A percentile compares a stretch with the other conserved stretches of the same genome.
Conservation (phyloP, 1,284 basidiomycete species). For the Boletus sp. region DNA sequence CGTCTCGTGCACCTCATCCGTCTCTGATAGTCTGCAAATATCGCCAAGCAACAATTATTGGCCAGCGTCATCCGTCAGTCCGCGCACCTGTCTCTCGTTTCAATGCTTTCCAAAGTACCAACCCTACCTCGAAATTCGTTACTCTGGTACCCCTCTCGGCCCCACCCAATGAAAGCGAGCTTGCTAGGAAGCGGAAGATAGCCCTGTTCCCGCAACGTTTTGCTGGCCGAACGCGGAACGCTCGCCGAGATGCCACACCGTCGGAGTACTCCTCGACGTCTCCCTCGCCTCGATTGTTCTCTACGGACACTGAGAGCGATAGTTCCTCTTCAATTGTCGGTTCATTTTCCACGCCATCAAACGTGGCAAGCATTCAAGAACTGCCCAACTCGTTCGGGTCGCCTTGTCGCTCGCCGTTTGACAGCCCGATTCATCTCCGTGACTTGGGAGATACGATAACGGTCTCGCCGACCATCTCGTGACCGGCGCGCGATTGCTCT, state of each 20-base stretch:
- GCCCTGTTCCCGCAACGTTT: conserved; percentile 7
- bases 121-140: background rate
- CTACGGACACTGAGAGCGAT: background rate
- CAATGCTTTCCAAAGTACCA: conserved; percentile 5
- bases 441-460: background rate
- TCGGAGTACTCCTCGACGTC: conserved; percentile 13
- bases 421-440: background rate
- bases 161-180: background rate
- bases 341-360: background rate
- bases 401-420: background rate
- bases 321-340: conserved; percentile 3
- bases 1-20: conserved; percentile 20
- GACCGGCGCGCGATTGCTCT: background rate
- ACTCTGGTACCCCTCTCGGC: conserved; percentile 11
- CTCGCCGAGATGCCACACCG: background rate
- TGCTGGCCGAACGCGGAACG: background rate
- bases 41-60: background rate
- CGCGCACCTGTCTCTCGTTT: background rate
- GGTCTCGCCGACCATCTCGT: background rate
- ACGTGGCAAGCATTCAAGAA: background rate
- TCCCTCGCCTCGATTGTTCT: conserved; percentile 2
- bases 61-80: background rate
- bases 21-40: conserved; percentile 6
- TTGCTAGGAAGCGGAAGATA: conserved; percentile 6
- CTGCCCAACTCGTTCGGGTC: background rate